These are phyloP conservation scores for Pelargonium australe DNA, from an alignment of 441 rosid genomes.

Conservation along the genomic window DNA sequence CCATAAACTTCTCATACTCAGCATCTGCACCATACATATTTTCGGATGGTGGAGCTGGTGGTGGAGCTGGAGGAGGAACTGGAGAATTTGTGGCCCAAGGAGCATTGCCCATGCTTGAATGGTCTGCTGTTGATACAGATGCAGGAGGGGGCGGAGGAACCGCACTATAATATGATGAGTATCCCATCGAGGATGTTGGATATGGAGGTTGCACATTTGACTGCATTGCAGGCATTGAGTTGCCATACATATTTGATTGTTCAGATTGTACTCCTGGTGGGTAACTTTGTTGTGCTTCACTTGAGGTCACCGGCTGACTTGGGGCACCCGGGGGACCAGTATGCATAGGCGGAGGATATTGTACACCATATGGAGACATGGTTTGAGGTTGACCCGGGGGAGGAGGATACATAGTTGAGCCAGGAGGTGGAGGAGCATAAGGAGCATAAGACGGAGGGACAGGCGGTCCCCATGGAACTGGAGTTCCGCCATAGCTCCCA, in stretches of 20 bases:
- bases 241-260: slow-evolving; percentile 45
- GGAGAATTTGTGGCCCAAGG: slow-evolving; percentile 76
- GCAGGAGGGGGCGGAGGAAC: slow-evolving; percentile 59
- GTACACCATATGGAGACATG: slow-evolving; percentile 71
- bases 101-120: slow-evolving; percentile 45
- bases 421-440: slow-evolving; percentile 74
- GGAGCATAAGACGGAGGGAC: slow-evolving; percentile 66
- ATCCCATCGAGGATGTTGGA: slow-evolving; percentile 46
- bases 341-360: slow-evolving; percentile 59
- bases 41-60: slow-evolving; percentile 46
- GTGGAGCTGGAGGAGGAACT: slow-evolving; percentile 29
- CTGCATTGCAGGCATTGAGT: slow-evolving; percentile 37
- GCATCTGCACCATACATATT: slow-evolving; percentile 67
- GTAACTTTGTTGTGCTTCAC: slow-evolving; percentile 64
- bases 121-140: slow-evolving; percentile 43
- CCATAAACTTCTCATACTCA: slow-evolving; percentile 93
- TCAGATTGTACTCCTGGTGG: slow-evolving; percentile 91
- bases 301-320: slow-evolving; percentile 36
- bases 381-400: slow-evolving; percentile 85
- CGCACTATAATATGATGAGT: slow-evolving; percentile 65
- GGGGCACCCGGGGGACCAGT: slow-evolving; percentile 68
- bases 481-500: slow-evolving; percentile 44
- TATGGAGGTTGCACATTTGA: slow-evolving; percentile 50
- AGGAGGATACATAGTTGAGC: slow-evolving; percentile 56
- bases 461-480: slow-evolving; percentile 88